Percentiles rank a stretch among this genome's conserved stretches.
These are phyloP conservation scores for Phytophthora agathidicida DNA, from an alignment of 352 stramenopile species.

Conservation along the genomic window DNA sequence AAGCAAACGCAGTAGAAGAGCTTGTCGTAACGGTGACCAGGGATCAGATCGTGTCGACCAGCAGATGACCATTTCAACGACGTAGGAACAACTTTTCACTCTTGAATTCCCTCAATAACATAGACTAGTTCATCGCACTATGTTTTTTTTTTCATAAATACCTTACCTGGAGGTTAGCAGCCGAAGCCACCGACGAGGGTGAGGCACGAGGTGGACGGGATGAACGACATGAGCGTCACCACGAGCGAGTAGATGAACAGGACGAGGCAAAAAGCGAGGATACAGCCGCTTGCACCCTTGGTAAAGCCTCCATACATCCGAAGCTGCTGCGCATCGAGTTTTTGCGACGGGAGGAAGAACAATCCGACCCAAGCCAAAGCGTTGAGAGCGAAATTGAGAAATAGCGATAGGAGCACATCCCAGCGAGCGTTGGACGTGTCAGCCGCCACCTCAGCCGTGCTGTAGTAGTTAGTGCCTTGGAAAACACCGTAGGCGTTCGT, in stretches of 20 bases:
- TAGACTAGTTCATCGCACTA: conserved; percentile 12
- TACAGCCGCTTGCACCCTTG: conserved; percentile 35
- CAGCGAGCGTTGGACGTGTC: conserved; percentile 43
- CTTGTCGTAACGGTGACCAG: conserved; percentile 1
- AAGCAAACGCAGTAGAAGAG: neutral
- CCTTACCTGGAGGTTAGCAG: conserved; percentile 36
- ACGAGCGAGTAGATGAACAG: conserved; percentile 46
- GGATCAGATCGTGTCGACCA: conserved; percentile 2
- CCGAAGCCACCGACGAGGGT: conserved; percentile 38
- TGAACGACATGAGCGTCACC: conserved; percentile 45
- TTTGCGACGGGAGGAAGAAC: conserved; percentile 72
- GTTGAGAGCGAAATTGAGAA: conserved; percentile 64
- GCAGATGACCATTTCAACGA: conserved; percentile 8
- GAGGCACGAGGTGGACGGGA: conserved; percentile 41
- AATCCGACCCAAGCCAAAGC: conserved; percentile 57
- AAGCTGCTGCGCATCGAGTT: conserved; percentile 73
- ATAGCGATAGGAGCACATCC: conserved; percentile 58
- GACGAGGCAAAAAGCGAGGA: conserved; percentile 36
- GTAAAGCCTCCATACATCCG: conserved; percentile 76
- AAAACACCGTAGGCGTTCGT: conserved; percentile 56
- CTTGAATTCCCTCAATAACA: conserved; percentile 10
- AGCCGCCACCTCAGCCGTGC: conserved; percentile 26
- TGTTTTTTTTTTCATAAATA: conserved; percentile 36
- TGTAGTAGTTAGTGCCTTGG: conserved; percentile 56
- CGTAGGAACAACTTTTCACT: conserved; percentile 3